These are phyloP conservation scores for Phytophthora litchii DNA, from an alignment of 352 stramenopile genomes.

Conservation along the genomic window DNA sequence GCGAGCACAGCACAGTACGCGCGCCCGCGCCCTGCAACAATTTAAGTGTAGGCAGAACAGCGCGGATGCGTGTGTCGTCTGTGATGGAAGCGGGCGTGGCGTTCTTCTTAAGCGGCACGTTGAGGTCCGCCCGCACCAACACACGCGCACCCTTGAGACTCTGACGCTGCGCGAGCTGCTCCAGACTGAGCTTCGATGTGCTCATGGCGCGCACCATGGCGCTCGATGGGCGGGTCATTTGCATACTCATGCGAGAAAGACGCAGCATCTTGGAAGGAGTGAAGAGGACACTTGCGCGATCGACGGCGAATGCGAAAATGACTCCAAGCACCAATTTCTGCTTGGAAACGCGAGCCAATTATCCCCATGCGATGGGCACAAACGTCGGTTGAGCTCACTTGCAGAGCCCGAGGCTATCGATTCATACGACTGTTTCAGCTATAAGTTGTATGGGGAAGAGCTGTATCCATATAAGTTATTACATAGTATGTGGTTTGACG, in stretches of 20 bases:
- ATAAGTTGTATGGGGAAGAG: background rate
- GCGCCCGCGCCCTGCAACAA: slow-evolving; percentile 94
- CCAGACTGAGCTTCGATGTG: slow-evolving; percentile 71
- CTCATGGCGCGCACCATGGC: slow-evolving; percentile 40
- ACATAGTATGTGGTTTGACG: background rate
- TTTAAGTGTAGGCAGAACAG: slow-evolving; percentile 93
- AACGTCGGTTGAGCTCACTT: background rate
- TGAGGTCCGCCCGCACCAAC: slow-evolving; percentile 98
- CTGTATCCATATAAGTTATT: background rate
- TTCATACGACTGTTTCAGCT: background rate
- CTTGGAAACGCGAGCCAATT: slow-evolving; percentile 26
- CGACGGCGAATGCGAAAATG: slow-evolving; percentile 20
- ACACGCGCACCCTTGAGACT: slow-evolving; percentile 96
- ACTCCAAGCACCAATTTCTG: slow-evolving; percentile 24
- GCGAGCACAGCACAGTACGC: slow-evolving; percentile 95
- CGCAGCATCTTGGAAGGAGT: slow-evolving; percentile 25
- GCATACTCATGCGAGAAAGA: slow-evolving; percentile 26
- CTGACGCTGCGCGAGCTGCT: slow-evolving; percentile 63
- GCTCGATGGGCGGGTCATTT: slow-evolving; percentile 11
- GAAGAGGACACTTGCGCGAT: slow-evolving; percentile 7
- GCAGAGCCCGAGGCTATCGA: background rate
- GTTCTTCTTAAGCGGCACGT: slow-evolving; percentile 97
- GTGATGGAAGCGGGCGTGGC: slow-evolving; percentile 93
- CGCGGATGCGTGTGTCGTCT: slow-evolving; percentile 96
- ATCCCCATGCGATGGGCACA: slow-evolving; percentile 22